phyloP scores from a whole-genome alignment of 371 early-diverging fungal species.

The Syncephalastrum racemosum region DNA sequence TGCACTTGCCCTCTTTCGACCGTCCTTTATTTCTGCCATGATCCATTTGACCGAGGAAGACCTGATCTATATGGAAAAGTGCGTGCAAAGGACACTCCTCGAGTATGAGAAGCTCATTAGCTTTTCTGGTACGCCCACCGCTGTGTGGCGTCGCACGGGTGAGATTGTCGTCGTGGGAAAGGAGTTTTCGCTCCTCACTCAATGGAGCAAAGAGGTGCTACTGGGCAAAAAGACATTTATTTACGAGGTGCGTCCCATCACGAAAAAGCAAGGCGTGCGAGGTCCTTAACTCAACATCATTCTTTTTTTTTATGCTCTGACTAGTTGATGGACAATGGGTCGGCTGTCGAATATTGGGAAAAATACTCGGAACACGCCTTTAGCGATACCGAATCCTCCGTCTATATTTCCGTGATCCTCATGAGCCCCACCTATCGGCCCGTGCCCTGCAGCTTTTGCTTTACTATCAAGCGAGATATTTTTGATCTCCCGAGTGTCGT shows the following conservation, averaged over 20 bases:
- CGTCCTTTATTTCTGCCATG: constrained; percentile 86
- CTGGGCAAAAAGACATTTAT: constrained; percentile 72
- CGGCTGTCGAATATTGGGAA: constrained; percentile 87
- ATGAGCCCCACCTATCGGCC: constrained; percentile 53
- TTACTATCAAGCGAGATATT: constrained; percentile 84
- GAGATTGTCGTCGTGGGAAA: constrained; percentile 89
- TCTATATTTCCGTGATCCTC: constrained; percentile 72
- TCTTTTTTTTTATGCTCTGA: neutral
- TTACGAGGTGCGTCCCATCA: constrained; percentile 56
- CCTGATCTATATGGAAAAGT: constrained; percentile 90
- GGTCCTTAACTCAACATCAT: neutral
- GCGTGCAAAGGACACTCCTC: constrained; percentile 81
- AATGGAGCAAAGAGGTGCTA: constrained; percentile 79
- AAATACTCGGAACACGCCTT: constrained; percentile 79
- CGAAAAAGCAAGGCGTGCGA: constrained; percentile 3
- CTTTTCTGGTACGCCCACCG: constrained; percentile 89
- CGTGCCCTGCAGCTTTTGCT: constrained; percentile 84
- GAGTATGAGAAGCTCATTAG: constrained; percentile 89
- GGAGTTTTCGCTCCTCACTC: constrained; percentile 85
- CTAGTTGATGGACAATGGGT: constrained; percentile 79
- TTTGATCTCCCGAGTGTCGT: constrained; percentile 85
- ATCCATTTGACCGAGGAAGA: constrained; percentile 90
- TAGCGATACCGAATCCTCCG: constrained; percentile 70
- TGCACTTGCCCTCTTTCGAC: constrained; percentile 86
- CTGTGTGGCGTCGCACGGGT: constrained; percentile 91